Evolutionary conservation across 2,329 filamentous ascomycete genomes (phyloP), one percentile per base, ranked within the genome.

Genomic region (Beauveria bassiana): DNA sequence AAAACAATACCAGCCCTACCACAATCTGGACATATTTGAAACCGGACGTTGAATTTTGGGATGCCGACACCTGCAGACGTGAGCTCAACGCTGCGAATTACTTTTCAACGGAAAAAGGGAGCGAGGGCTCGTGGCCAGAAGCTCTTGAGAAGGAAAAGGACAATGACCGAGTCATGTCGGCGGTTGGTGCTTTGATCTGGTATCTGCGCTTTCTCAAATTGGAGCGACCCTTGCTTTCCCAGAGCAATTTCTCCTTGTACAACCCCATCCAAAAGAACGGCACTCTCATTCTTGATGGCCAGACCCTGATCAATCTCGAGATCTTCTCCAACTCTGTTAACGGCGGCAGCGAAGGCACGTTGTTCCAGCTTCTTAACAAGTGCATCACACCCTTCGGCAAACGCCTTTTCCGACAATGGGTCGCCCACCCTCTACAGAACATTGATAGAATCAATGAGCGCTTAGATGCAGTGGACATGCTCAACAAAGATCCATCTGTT

Each of bases 371-470:
- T 65, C 83, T 99, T 58, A 98, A 99, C 73, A 86, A 91, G 57
- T 99, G 95, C 71, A 88, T 97, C 64, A 98, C 95, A 3, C 93
- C 95, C 0, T 99, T 99, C 70, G 95, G 95, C 62, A 99, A 99
- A 76, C 89, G 95, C 12, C 86, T 96, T 73, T 92, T 99, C 73
- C 89, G 93, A 60, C 92, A 96, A 72, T 99, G 95, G 95, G 89
- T 99, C 3, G 98, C 93, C 69, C 95, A 99, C 73, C 95, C 95
- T 2, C 80, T 99, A 16, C 91, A 92, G 71, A 89, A 96, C 74
- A 87, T 90, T 6, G 77, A 81, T 43, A 92, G 89, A 70, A 97
- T 99, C 78, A 96, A 98, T 69, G 92, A 96, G 66, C 86, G 95
- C 6, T 79, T 99, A 12, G 93, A 99, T 75, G 95, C 95, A 5